Percentiles rank a stretch among this genome's conserved stretches.
Evolutionary conservation across 371 early-diverging fungal species (phyloP).

Genomic region (Umbelopsis sp.): DNA sequence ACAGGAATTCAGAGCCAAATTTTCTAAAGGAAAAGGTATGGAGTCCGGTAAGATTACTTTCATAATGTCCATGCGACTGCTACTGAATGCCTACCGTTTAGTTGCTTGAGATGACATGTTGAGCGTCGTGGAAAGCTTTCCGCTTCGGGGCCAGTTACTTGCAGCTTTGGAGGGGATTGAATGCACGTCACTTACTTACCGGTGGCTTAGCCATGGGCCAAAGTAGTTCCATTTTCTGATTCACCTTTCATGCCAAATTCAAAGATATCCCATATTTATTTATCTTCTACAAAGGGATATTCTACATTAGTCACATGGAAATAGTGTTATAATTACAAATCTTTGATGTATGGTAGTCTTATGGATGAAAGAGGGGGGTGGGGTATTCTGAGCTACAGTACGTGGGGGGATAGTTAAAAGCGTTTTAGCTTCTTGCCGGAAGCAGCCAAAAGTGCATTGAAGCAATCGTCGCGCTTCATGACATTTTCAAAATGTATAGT

Average conservation of each 20-base stretch:
- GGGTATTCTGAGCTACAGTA: neutral
- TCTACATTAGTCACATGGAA: no score
- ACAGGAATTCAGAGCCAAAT: constrained; percentile 78
- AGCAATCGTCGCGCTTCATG: constrained; percentile 44
- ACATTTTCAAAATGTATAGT: constrained; percentile 44
- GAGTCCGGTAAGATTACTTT: neutral
- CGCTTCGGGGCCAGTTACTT: neutral
- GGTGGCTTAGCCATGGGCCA: constrained; percentile 1
- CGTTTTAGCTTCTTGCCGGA: constrained; percentile 28
- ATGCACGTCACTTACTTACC: neutral
- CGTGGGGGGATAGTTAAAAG: neutral
- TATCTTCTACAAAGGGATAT: no score
- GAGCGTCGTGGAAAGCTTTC: neutral
- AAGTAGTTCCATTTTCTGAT: no score
- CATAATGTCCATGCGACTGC: no score
- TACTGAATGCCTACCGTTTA: neutral
- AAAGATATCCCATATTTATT: no score
- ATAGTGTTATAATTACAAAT: no score
- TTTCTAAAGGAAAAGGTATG: constrained; percentile 35
- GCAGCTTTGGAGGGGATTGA: no score
- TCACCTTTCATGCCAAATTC: no score
- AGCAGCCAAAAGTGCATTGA: constrained; percentile 38
- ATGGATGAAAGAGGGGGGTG: no score
- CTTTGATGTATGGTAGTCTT: neutral
- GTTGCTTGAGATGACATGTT: constrained; percentile 10